Conservation (phyloP, 371 early-diverging fungal genomes). For the Mucor sp. region DNA sequence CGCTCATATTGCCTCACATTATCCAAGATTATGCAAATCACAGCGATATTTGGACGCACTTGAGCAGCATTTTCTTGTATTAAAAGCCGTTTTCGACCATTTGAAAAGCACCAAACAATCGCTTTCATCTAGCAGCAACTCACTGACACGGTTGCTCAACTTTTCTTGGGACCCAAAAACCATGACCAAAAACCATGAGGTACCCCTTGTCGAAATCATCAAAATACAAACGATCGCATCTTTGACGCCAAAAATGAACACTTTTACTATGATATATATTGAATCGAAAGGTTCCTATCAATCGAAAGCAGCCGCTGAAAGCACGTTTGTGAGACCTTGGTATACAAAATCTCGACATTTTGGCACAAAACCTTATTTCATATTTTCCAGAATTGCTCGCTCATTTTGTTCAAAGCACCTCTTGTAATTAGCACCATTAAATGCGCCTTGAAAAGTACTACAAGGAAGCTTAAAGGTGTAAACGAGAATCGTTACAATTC, state of each 20-base stretch:
- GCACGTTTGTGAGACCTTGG: neutral
- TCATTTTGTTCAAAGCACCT: neutral
- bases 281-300: neutral
- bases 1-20: neutral
- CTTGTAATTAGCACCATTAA: neutral
- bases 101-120: neutral
- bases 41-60: neutral
- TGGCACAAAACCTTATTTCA: neutral
- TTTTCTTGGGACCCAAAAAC: neutral
- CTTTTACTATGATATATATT: neutral
- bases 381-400: neutral
- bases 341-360: neutral
- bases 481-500: neutral
- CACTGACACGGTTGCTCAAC: neutral
- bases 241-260: neutral
- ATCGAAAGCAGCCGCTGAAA: neutral
- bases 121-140: neutral
- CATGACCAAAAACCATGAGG: neutral
- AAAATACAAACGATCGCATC: neutral
- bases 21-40: neutral
- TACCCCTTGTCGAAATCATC: neutral
- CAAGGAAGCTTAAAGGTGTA: neutral
- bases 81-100: neutral
- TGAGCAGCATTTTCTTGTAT: neutral
- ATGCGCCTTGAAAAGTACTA: neutral